These are phyloP conservation scores for Beauveria caledonica DNA, from an alignment of 2,329 filamentous ascomycete genomes.

Conservation along the genomic window DNA sequence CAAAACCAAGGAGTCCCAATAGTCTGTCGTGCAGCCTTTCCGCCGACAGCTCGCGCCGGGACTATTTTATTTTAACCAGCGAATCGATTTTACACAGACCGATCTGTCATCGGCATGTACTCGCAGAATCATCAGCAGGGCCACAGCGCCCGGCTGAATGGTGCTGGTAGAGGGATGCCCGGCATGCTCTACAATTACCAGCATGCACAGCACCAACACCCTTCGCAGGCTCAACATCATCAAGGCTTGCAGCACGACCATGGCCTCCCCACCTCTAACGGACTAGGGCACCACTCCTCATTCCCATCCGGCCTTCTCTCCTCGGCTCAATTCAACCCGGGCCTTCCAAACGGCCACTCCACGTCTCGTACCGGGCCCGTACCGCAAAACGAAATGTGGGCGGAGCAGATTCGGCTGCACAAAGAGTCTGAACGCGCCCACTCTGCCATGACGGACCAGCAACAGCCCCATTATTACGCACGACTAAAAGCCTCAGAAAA, in stretches of 20 bases:
- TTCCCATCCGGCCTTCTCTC: constrained; percentile 42
- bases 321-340: constrained; percentile 51
- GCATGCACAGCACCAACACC: constrained; percentile 52
- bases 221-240: constrained; percentile 57
- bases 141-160: constrained; percentile 68
- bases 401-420: constrained; percentile 73
- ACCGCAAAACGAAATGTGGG: constrained; percentile 66
- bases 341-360: constrained; percentile 50
- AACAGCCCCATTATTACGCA: constrained; percentile 63
- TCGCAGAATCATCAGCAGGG: constrained; percentile 63
- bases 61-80: not conserved
- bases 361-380: constrained; percentile 41
- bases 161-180: constrained; percentile 47
- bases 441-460: constrained; percentile 61
- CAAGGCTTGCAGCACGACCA: constrained; percentile 53
- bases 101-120: constrained; percentile 51
- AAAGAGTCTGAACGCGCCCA: constrained; percentile 68
- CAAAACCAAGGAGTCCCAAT: constrained; percentile 7
- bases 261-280: constrained; percentile 43
- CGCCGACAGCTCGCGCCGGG: constrained; percentile 17
- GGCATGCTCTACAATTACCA: constrained; percentile 64
- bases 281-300: constrained; percentile 36
- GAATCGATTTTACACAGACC: not conserved
- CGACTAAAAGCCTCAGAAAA: constrained; percentile 63
- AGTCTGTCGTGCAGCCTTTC: constrained; percentile 16